Evolutionary conservation across 306 rosid species (phyloP).

Genomic region (Rubus idaeus): DNA sequence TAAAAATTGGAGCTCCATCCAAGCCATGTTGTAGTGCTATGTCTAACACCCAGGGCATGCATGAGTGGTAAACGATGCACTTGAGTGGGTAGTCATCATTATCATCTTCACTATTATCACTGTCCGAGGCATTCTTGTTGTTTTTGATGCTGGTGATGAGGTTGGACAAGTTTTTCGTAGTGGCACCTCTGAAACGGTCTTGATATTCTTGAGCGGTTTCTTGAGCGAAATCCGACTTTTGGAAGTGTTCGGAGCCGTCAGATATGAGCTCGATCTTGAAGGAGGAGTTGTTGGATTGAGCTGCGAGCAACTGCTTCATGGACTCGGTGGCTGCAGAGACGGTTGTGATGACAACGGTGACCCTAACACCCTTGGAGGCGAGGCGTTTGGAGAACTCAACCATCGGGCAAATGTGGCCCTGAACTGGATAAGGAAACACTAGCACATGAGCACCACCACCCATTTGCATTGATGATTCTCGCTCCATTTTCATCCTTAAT

Average conservation of each 20-base stretch:
- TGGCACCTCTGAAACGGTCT: not conserved
- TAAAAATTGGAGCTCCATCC: slow-evolving; percentile 26
- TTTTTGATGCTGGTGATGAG: not conserved
- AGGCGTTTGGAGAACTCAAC: slow-evolving; percentile 31
- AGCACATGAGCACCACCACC: slow-evolving; percentile 2
- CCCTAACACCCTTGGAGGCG: not conserved
- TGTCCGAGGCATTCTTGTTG: not conserved
- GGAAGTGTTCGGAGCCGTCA: not conserved
- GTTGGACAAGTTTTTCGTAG: not conserved
- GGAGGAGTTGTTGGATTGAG: not conserved
- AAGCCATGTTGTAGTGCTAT: slow-evolving; percentile 18
- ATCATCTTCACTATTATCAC: not conserved
- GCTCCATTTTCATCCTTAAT: not conserved
- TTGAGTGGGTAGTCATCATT: not conserved
- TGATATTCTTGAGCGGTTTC: not conserved
- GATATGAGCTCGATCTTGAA: slow-evolving; percentile 6
- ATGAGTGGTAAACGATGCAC: slow-evolving; percentile 30
- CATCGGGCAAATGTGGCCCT: slow-evolving; percentile 36
- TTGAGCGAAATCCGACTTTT: not conserved
- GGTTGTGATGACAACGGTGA: not conserved
- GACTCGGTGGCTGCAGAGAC: not conserved
- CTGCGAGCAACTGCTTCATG: not conserved
- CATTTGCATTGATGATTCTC: no score
- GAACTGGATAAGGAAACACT: slow-evolving; percentile 16
- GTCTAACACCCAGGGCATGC: slow-evolving; percentile 26